Percentiles rank a stretch among this genome's conserved stretches.
phyloP scores from a whole-genome alignment of 768 basidiomycete species.

The Galerina sulciceps region DNA sequence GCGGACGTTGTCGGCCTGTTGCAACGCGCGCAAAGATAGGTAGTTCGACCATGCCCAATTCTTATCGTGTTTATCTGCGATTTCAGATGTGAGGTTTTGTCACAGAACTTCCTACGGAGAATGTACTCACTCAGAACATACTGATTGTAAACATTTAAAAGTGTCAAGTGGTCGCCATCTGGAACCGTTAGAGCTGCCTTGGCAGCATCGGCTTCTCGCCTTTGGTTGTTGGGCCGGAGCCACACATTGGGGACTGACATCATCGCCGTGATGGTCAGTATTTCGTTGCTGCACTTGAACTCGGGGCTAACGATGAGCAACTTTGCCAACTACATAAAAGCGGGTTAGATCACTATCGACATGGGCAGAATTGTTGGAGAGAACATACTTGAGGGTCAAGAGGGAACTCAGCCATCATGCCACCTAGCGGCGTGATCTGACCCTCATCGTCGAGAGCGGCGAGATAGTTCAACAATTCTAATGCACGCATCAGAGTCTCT shows the following conservation, averaged over 20 bases:
- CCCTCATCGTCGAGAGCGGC: slow-evolving; percentile 95
- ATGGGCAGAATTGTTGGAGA: not conserved
- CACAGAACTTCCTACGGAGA: not conserved
- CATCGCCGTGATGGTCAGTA: slow-evolving; percentile 95
- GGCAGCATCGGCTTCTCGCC: slow-evolving; percentile 91
- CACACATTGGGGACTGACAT: slow-evolving; percentile 98
- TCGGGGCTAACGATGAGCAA: slow-evolving; percentile 94
- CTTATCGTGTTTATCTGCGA: slow-evolving; percentile 73
- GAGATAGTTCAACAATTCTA: slow-evolving; percentile 92
- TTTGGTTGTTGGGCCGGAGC: slow-evolving; percentile 85
- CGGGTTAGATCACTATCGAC: slow-evolving; percentile 1
- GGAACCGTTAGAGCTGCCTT: slow-evolving; percentile 89
- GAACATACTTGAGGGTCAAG: slow-evolving; percentile 90
- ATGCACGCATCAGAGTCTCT: slow-evolving; percentile 95
- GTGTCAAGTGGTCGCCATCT: slow-evolving; percentile 60
- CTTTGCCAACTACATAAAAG: slow-evolving; percentile 70
- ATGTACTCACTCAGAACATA: slow-evolving; percentile 74
- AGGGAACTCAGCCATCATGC: slow-evolving; percentile 97
- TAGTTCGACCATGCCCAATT: slow-evolving; percentile 94
- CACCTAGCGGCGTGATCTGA: slow-evolving; percentile 82
- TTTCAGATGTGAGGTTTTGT: not conserved
- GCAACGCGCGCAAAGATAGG: slow-evolving; percentile 79
- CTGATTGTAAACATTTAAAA: slow-evolving; percentile 95
- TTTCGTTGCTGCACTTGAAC: slow-evolving; percentile 95
- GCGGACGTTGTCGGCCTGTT: slow-evolving; percentile 94